Evolutionary conservation across 306 rosid genomes (phyloP), one percentile per base, ranked within the genome.

Genomic region (Phaseolus lunatus): DNA sequence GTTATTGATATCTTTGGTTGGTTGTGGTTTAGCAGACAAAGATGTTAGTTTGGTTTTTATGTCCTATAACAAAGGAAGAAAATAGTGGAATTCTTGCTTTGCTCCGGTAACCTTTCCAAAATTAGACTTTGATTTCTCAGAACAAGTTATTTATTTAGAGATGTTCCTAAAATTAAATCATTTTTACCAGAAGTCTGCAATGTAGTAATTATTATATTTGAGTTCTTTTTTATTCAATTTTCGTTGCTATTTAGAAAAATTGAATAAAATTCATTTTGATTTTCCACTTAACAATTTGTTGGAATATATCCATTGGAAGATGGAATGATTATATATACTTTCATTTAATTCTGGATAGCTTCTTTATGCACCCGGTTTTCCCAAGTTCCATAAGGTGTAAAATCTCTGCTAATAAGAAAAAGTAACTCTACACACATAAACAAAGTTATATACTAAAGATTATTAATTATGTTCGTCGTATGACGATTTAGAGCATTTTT

Each of bases 1-100:
- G 31, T 73, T 70, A 67, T 77, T 63, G 78, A 24, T 68, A 71
- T 41, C 71, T 70, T 56, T 75, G 49, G 20, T 48, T 64, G 69
- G 74, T 49, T 82, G 61, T 39, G 71, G 62, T 41, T 35, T 70
- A 41, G 65, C 67, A 58, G 57, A 63, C 48, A 20, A 85, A 26
- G 62, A 73, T 53, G 67, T 24, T 49, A 18, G 37, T 62, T 59
- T 61, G 80, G 41, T 31, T 69, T 75, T 52, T 43, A 35, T 67
- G 23, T 39, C 47, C 41, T 77, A 29, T 50, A 20, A 66, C 59
- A 33, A 44, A 64, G 53, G 65, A 69, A 43, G 84, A 11, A 79
- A 66, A 53, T 73, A 48, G 37, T 70, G 76, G 48, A 56, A 37
- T 48, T 49, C 69, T 31, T 75, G 35, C 22, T 64, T 24, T 39